Evolutionary conservation across 306 rosid species (phyloP).

Genomic region (Glycine latifolia): DNA sequence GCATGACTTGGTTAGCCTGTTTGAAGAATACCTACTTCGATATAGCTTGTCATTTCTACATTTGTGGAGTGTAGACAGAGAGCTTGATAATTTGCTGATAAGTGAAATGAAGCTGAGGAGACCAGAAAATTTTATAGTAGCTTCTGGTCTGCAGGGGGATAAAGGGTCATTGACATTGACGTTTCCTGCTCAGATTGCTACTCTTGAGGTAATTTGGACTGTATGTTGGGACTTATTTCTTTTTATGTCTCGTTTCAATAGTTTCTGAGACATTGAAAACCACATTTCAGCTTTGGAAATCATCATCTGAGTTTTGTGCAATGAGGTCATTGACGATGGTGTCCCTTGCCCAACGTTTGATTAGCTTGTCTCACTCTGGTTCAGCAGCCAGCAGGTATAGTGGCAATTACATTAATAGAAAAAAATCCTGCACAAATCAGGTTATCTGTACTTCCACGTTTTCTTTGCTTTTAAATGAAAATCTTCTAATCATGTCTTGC

Average conservation of each 20-base stretch:
- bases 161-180: slow-evolving; percentile 89
- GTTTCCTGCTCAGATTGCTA: slow-evolving; percentile 79
- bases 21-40: slow-evolving; percentile 82
- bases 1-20: slow-evolving; percentile 62
- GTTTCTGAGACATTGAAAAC: slow-evolving; percentile 60
- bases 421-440: neutral
- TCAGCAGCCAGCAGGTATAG: slow-evolving; percentile 92
- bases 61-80: slow-evolving; percentile 77
- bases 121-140: slow-evolving; percentile 76
- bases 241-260: slow-evolving; percentile 43
- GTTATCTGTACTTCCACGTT: slow-evolving; percentile 28
- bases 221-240: slow-evolving; percentile 51
- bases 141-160: slow-evolving; percentile 93
- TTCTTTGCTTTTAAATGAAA: slow-evolving; percentile 33
- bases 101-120: slow-evolving; percentile 84
- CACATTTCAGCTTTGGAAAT: slow-evolving; percentile 95
- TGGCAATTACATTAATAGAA: neutral
- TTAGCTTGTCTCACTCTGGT: slow-evolving; percentile 81
- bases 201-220: slow-evolving; percentile 76
- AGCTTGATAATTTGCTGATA: slow-evolving; percentile 82
- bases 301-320: slow-evolving; percentile 90
- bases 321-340: slow-evolving; percentile 91
- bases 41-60: slow-evolving; percentile 92
- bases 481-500: slow-evolving; percentile 17
- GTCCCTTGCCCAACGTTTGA: slow-evolving; percentile 94